phyloP scores from a whole-genome alignment of 495 filamentous ascomycete species.

The Hyphodiscus hymeniophilus region DNA sequence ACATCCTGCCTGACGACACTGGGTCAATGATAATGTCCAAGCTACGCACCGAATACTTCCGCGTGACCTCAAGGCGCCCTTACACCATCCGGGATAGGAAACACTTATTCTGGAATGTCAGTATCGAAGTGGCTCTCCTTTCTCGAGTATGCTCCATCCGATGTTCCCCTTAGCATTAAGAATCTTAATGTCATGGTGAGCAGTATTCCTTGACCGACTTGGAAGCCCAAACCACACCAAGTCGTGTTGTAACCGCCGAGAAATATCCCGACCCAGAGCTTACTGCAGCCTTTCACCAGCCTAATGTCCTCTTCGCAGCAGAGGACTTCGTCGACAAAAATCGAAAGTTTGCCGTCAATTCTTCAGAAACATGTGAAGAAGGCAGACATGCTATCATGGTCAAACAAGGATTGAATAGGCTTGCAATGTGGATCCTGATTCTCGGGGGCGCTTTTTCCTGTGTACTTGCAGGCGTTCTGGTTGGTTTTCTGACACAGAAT shows the following conservation, averaged over 20 bases:
- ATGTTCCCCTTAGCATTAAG: no score
- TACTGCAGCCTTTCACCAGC: background rate
- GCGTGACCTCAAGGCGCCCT: background rate
- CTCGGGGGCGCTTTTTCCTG: background rate
- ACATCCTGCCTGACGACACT: background rate
- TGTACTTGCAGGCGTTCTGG: background rate
- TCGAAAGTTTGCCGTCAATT: background rate
- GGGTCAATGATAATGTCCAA: background rate
- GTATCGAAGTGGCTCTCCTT: constrained; percentile 1
- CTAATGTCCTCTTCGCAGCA: background rate
- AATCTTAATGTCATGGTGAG: no score
- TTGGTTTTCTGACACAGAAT: background rate
- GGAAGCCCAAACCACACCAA: background rate
- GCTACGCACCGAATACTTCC: background rate
- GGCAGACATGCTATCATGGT: background rate
- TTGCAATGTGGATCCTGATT: background rate
- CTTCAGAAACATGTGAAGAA: background rate
- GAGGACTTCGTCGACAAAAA: background rate
- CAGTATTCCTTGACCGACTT: no score
- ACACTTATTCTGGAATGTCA: background rate
- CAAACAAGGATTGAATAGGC: background rate
- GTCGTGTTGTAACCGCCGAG: background rate
- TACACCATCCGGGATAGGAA: background rate
- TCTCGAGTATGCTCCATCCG: background rate
- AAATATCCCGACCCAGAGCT: background rate